These are phyloP conservation scores for Lactarius hengduanensis DNA, from an alignment of 768 basidiomycete genomes.

Conservation along the genomic window DNA sequence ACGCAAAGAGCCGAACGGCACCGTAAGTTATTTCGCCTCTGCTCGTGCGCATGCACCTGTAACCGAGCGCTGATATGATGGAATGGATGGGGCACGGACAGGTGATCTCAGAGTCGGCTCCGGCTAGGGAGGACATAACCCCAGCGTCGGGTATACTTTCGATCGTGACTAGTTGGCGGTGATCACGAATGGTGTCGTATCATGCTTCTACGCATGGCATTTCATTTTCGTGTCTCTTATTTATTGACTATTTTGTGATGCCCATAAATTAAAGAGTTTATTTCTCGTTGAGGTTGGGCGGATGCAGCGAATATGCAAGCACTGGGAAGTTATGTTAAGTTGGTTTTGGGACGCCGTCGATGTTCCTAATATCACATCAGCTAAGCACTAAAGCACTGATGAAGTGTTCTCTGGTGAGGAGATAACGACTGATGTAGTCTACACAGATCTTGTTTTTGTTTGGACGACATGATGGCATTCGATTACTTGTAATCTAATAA, in stretches of 20 bases:
- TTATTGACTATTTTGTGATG: too few species aligned
- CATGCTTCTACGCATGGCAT: not conserved
- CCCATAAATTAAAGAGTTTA: not conserved
- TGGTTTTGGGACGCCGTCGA: not conserved
- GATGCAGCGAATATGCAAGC: not conserved
- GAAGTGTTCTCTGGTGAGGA: too few species aligned
- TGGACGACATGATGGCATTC: too few species aligned
- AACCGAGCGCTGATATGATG: conserved; percentile 32
- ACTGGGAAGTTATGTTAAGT: not conserved
- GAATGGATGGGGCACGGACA: not conserved
- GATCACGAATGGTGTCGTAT: conserved; percentile 11
- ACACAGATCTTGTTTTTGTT: too few species aligned
- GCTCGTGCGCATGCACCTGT: not conserved
- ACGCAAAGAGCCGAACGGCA: conserved; percentile 50
- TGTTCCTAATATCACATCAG: too few species aligned
- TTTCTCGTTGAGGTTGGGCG: not conserved
- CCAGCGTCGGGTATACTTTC: conserved; percentile 35
- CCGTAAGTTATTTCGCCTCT: conserved; percentile 37
- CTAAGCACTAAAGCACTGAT: too few species aligned
- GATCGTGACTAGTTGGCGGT: conserved; percentile 47
- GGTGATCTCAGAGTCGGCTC: conserved; percentile 60
- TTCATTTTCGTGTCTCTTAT: too few species aligned
- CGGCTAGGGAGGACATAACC: conserved; percentile 50
- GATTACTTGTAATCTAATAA: too few species aligned
- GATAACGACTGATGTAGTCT: too few species aligned